Conservation (phyloP, 1,139 yeast species). For the Pichia sp. region DNA sequence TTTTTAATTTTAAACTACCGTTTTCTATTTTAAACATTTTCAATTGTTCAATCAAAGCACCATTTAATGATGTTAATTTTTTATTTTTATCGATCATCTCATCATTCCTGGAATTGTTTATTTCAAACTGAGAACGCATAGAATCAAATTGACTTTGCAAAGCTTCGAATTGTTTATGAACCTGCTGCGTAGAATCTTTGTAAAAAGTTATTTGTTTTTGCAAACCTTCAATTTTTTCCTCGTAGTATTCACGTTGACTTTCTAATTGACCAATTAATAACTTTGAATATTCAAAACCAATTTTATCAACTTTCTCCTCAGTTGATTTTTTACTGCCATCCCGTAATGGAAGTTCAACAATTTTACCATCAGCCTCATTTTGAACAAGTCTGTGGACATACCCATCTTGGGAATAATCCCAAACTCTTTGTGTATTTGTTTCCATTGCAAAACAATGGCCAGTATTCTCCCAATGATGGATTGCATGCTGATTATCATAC, state of each 20-base stretch:
- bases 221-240: slow-evolving; percentile 32
- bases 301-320: slow-evolving; percentile 33
- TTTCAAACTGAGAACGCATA: too few relatives aligned
- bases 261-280: slow-evolving; percentile 75
- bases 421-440: slow-evolving; percentile 73
- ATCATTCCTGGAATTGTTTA: too few relatives aligned
- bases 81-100: too few relatives aligned
- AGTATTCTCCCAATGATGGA: slow-evolving; percentile 68
- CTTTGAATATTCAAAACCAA: slow-evolving; percentile 76
- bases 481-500: slow-evolving; percentile 82
- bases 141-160: too few relatives aligned
- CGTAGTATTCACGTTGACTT: slow-evolving; percentile 85
- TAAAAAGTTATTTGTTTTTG: slow-evolving; percentile 24
- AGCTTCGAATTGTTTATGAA: neutral
- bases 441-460: slow-evolving; percentile 95
- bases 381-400: slow-evolving; percentile 85
- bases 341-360: slow-evolving; percentile 56
- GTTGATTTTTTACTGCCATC: slow-evolving; percentile 23
- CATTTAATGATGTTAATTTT: slow-evolving; percentile 48
- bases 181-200: neutral
- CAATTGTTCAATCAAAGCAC: slow-evolving; percentile 52
- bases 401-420: slow-evolving; percentile 93
- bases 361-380: slow-evolving; percentile 78
- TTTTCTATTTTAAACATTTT: slow-evolving; percentile 41
- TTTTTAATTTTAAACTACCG: slow-evolving; percentile 34